Evolutionary conservation across 345 rosid species (phyloP), one percentile per base, ranked within the genome.

Genomic region (Salix suchowensis): DNA sequence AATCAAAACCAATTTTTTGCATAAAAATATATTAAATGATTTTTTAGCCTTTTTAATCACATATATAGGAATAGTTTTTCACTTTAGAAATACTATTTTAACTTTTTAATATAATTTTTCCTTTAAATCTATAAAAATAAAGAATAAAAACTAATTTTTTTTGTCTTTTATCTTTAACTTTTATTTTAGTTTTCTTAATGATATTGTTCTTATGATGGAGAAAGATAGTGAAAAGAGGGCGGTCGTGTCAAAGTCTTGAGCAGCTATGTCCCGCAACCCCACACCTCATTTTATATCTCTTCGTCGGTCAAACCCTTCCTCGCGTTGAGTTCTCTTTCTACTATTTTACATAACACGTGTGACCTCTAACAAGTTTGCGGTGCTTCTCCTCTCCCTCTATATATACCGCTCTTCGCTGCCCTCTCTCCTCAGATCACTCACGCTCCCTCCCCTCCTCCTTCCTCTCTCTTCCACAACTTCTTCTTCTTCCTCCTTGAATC

Each of bases 261-360:
- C 60, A 32, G 5, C 40, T 12, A 42, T 66, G 68, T 23, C 69
- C 67, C 75, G 11, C 73, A 13, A 12, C 18, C n/a, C 42, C 19
- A 32, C 77, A 67, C 34, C 46, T 40, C 77, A 0, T 19, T 65
- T 30, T 2, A 32, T 44, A 62, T 76, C 50, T 36, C 66, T 60
- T 4, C 13, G 16, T 28, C 24, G 24, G 24, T 24, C 40, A 42
- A 42, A 2, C 13, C 28, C 18, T 6, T 21, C 42, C 46, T 7
- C n/a, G 34, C 55, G 8, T 15, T 13, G 13, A 61, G 24, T 19
- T 32, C 13, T 39, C 67, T 2, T 44, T 65, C 30, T 69, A n/a
- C 8, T 26, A 24, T 6, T 26, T 44, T 5, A 8, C 18, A 61
- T 9, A 3, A 85, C 88, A 85, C 86, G 86, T 82, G 82, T 81